These are phyloP conservation scores for Stachybotrys chlorohalonatus DNA, from an alignment of 2,329 filamentous ascomycete species.

Conservation along the genomic window DNA sequence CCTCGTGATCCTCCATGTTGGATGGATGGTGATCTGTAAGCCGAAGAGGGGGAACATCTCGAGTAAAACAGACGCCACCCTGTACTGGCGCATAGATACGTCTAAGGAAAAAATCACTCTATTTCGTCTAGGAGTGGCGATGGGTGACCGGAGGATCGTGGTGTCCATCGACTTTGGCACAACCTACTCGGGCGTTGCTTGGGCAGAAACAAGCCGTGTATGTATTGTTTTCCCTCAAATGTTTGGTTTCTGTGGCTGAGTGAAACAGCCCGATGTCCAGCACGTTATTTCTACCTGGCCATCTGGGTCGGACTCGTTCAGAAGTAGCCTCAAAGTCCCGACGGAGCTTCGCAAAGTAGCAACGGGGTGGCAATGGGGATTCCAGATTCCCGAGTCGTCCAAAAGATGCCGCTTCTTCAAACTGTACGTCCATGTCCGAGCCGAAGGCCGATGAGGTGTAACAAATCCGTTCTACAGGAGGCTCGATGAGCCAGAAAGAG, in stretches of 20 bases:
- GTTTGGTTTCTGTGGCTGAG: constrained; percentile 10
- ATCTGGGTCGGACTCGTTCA: constrained; percentile 15
- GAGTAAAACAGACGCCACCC: too few relatives aligned
- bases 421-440: constrained; percentile 25
- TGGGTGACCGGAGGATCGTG: constrained; percentile 32
- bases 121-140: constrained; percentile 7
- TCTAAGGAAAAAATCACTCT: neutral
- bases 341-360: constrained; percentile 35
- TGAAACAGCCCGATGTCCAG: constrained; percentile 26
- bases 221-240: constrained; percentile 7
- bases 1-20: too few relatives aligned
- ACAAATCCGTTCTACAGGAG: constrained; percentile 13
- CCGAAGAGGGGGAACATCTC: too few relatives aligned
- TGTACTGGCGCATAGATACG: too few relatives aligned
- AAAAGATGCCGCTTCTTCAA: constrained; percentile 36
- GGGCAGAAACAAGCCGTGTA: constrained; percentile 33
- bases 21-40: too few relatives aligned
- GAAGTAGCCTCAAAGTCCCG: constrained; percentile 35
- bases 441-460: constrained; percentile 3
- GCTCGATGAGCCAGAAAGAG: constrained; percentile 21
- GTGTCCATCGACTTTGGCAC: constrained; percentile 49
- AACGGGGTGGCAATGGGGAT: constrained; percentile 38
- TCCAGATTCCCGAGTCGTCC: constrained; percentile 33
- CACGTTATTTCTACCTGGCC: constrained; percentile 37
- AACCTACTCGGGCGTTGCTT: constrained; percentile 46